Evolutionary conservation across 2,329 filamentous ascomycete genomes (phyloP).

Genomic region (Fusarium nelsonii): DNA sequence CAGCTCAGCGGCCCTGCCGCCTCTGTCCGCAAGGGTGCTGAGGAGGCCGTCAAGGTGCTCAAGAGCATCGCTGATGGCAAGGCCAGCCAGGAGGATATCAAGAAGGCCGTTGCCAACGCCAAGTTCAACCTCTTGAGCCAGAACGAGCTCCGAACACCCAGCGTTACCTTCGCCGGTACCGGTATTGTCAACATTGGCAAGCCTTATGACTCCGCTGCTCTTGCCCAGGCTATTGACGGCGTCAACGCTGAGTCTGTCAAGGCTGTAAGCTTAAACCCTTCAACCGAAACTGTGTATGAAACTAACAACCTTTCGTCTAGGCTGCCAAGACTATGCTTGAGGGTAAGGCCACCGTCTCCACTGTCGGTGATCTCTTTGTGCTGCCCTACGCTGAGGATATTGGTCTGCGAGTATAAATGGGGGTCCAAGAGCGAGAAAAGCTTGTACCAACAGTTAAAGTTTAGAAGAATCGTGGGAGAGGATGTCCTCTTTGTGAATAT

Average conservation of each 20-base stretch:
- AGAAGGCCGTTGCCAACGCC: slow-evolving; percentile 91
- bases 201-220: slow-evolving; percentile 84
- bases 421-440: slow-evolving; percentile 50
- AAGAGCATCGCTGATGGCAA: slow-evolving; percentile 83
- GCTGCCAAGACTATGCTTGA: slow-evolving; percentile 89
- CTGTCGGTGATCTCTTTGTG: slow-evolving; percentile 90
- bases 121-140: slow-evolving; percentile 92
- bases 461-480: slow-evolving; percentile 54
- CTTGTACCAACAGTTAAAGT: slow-evolving; percentile 60
- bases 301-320: slow-evolving; percentile 63
- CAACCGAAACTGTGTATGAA: slow-evolving; percentile 43
- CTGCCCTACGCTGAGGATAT: slow-evolving; percentile 95
- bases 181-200: slow-evolving; percentile 85
- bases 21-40: slow-evolving; percentile 79
- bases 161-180: slow-evolving; percentile 85
- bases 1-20: slow-evolving; percentile 80
- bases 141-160: slow-evolving; percentile 80
- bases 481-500: slow-evolving; percentile 60
- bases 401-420: slow-evolving; percentile 88
- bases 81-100: slow-evolving; percentile 84
- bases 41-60: slow-evolving; percentile 82
- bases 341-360: slow-evolving; percentile 87
- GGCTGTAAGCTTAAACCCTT: slow-evolving; percentile 70
- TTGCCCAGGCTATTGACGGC: slow-evolving; percentile 81
- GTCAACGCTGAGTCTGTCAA: slow-evolving; percentile 89